A percentile compares a stretch with the other conserved stretches of the same genome.
Conservation (phyloP, 805 yeast genomes). For the Kuraishia cidri region DNA sequence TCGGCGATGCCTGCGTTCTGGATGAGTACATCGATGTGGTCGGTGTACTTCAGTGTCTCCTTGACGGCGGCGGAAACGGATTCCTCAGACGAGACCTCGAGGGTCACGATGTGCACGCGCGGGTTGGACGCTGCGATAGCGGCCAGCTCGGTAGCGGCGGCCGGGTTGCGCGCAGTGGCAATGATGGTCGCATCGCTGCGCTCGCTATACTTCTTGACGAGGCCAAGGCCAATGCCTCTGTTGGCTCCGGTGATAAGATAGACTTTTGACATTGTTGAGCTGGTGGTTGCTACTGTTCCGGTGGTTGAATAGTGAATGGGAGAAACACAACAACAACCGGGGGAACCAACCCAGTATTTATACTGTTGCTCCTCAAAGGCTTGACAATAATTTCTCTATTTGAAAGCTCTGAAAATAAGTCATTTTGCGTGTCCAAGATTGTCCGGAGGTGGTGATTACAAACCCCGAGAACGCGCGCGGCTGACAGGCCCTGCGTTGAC, state of each 20-base stretch:
- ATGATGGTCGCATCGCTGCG: background rate
- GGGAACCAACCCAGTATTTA: too few relatives aligned
- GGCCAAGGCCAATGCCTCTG: conserved; percentile 3
- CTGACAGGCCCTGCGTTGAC: too few relatives aligned
- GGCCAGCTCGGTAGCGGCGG: background rate
- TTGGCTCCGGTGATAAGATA: conserved; percentile 3
- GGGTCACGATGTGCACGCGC: background rate
- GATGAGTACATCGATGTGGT: background rate
- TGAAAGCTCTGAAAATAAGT: too few relatives aligned
- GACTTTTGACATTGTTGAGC: background rate
- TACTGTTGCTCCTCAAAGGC: too few relatives aligned
- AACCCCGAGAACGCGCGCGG: too few relatives aligned
- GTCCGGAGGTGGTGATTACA: too few relatives aligned
- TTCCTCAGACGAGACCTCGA: background rate
- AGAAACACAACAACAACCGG: too few relatives aligned
- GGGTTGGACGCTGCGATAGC: background rate
- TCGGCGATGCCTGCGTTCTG: conserved; percentile 1
- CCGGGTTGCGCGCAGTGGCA: background rate
- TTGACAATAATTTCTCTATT: too few relatives aligned
- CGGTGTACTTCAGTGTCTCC: background rate
- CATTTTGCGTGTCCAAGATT: too few relatives aligned
- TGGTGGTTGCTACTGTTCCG: too few relatives aligned
- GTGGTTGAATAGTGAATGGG: too few relatives aligned
- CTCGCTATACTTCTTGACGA: background rate
- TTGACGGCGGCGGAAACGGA: background rate